phyloP scores from a whole-genome alignment of 768 basidiomycete species.

The Sutorius australiensis region DNA sequence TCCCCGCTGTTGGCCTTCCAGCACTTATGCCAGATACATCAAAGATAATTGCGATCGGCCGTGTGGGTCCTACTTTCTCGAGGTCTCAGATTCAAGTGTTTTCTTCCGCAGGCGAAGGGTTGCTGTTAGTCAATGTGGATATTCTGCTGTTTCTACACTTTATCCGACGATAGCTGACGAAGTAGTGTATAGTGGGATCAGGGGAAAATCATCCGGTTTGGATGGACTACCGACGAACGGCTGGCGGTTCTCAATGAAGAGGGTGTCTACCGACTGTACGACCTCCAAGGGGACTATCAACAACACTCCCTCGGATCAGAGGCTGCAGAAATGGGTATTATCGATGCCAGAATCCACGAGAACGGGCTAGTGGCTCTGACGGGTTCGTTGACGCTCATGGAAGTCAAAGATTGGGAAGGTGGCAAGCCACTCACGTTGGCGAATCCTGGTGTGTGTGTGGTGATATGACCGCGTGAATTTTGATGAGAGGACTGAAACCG shows the following conservation, averaged over 20 bases:
- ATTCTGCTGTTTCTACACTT: constrained; percentile 13
- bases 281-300: constrained; percentile 78
- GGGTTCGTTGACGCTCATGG: constrained; percentile 67
- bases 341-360: constrained; percentile 84
- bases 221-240: constrained; percentile 80
- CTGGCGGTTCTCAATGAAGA: constrained; percentile 88
- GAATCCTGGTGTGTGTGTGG: constrained; percentile 61
- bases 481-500: constrained; percentile 6
- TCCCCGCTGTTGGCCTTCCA: constrained; percentile 27
- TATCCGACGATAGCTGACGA: constrained; percentile 8
- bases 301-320: constrained; percentile 84
- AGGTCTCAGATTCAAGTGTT: constrained; percentile 86
- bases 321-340: constrained; percentile 74
- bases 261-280: constrained; percentile 86
- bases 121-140: constrained; percentile 71
- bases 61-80: constrained; percentile 49
- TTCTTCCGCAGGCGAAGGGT: constrained; percentile 76
- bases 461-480: constrained; percentile 2
- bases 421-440: constrained; percentile 68
- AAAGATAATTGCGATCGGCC: constrained; percentile 72
- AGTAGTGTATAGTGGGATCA: constrained; percentile 78
- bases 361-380: constrained; percentile 85
- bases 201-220: constrained; percentile 73
- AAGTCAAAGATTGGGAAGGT: constrained; percentile 89
- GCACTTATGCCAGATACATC: constrained; percentile 85